Conservation (phyloP, 345 rosid species). For the Salix exigua region DNA sequence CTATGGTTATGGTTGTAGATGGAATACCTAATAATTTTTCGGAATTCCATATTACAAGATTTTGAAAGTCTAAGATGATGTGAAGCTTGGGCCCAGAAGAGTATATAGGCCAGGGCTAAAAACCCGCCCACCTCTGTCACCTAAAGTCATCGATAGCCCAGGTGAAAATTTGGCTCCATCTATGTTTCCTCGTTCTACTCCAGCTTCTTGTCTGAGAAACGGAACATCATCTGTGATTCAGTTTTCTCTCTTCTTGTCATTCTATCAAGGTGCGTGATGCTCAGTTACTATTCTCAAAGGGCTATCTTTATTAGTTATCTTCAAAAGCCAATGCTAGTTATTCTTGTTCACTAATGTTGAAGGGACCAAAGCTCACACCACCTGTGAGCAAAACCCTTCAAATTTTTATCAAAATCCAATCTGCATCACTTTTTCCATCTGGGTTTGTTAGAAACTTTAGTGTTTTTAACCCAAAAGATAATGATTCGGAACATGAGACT, state of each 20-base stretch:
- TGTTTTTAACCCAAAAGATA: constrained; percentile 5
- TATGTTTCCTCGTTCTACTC: not conserved
- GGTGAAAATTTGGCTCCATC: not conserved
- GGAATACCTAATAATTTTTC: too few species aligned
- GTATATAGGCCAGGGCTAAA: too few species aligned
- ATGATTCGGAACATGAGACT: constrained; percentile 35
- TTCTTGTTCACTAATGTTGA: constrained; percentile 32
- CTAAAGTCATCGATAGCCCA: too few species aligned
- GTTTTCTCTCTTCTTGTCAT: not conserved
- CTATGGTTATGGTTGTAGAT: too few species aligned
- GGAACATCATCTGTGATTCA: not conserved
- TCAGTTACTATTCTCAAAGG: not conserved
- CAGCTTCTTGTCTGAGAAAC: not conserved
- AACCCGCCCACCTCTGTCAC: too few species aligned
- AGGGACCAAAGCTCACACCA: constrained; percentile 35
- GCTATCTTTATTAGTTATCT: not conserved
- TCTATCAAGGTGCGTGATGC: not conserved
- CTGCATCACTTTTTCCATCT: constrained; percentile 14
- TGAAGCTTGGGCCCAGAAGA: too few species aligned
- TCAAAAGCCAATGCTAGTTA: not conserved
- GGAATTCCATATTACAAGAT: too few species aligned
- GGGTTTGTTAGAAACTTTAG: constrained; percentile 17
- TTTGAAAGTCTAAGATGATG: too few species aligned
- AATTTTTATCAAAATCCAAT: constrained; percentile 10
- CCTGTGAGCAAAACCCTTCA: constrained; percentile 32